phyloP scores from a whole-genome alignment of 176 grass and related monocot species.

The Oryza meyeriana region DNA sequence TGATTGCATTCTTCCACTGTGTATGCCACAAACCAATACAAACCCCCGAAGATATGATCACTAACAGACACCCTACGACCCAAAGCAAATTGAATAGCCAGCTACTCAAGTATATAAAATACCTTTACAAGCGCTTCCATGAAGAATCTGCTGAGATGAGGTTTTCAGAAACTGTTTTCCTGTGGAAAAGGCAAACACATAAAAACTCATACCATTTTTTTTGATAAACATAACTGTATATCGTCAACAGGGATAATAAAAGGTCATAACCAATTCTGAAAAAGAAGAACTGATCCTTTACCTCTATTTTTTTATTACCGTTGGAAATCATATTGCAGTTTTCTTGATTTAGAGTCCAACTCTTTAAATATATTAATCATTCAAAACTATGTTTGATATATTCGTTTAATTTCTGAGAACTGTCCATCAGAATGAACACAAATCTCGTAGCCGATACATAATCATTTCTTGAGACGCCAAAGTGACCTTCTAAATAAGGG shows the following conservation, averaged over 20 bases:
- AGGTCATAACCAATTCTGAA: background rate
- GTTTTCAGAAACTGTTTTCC: constrained; percentile 66
- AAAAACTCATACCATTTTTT: background rate
- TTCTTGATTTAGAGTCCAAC: background rate
- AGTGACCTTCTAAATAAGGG: too few relatives aligned
- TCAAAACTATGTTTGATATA: background rate
- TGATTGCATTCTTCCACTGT: constrained; percentile 73
- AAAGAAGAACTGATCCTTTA: background rate
- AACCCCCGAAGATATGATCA: background rate
- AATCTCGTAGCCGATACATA: too few relatives aligned
- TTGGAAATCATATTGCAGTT: background rate
- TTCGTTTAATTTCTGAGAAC: background rate
- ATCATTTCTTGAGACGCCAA: too few relatives aligned
- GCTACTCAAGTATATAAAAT: constrained; percentile 19
- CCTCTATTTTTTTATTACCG: background rate
- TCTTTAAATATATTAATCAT: background rate
- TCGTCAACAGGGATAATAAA: constrained; percentile 7
- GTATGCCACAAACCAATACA: constrained; percentile 3
- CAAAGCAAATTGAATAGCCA: background rate
- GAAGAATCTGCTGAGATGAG: constrained; percentile 78
- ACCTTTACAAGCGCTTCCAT: constrained; percentile 78
- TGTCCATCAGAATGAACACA: too few relatives aligned
- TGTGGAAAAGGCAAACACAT: constrained; percentile 24
- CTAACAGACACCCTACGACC: constrained; percentile 22
- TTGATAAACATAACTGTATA: background rate